phyloP scores from a whole-genome alignment of 106 monocot species.

The Amphibolis antarctica region DNA sequence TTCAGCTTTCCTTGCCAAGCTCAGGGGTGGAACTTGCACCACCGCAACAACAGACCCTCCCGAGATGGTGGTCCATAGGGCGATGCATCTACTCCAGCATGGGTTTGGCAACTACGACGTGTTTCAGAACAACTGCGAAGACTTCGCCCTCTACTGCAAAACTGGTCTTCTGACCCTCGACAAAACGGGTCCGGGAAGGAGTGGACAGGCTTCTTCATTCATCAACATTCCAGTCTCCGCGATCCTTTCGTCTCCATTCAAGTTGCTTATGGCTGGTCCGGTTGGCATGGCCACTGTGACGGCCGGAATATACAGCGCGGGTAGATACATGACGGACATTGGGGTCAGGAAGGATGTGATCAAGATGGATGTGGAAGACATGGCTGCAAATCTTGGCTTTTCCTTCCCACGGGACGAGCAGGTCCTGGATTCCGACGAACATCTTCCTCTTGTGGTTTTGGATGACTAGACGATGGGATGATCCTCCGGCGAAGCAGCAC shows the following conservation, averaged over 20 bases:
- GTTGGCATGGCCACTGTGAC: conserved; percentile 81
- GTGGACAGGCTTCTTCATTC: conserved; percentile 75
- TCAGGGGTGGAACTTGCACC: conserved; percentile 85
- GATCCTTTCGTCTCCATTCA: conserved; percentile 59
- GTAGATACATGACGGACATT: conserved; percentile 78
- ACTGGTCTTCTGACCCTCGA: conserved; percentile 61
- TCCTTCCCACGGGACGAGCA: not conserved
- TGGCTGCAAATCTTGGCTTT: conserved; percentile 32
- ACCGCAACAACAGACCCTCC: conserved; percentile 49
- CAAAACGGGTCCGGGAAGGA: conserved; percentile 57
- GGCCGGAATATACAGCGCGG: conserved; percentile 84
- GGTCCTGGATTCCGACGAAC: conserved; percentile 4
- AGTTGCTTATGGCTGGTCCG: conserved; percentile 61
- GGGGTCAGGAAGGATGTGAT: conserved; percentile 90
- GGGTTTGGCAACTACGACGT: conserved; percentile 83
- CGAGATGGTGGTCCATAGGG: conserved; percentile 46
- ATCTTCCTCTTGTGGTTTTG: conserved; percentile 4
- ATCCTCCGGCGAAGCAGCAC: not conserved
- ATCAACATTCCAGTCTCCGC: conserved; percentile 71
- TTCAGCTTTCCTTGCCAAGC: conserved; percentile 56
- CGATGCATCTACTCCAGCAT: conserved; percentile 71
- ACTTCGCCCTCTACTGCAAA: conserved; percentile 94
- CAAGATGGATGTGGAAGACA: conserved; percentile 70
- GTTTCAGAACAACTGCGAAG: conserved; percentile 91
- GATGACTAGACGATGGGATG: not conserved